Conservation (phyloP, 192 early-diverging fungal genomes). For the Umbelopsis sp. region DNA sequence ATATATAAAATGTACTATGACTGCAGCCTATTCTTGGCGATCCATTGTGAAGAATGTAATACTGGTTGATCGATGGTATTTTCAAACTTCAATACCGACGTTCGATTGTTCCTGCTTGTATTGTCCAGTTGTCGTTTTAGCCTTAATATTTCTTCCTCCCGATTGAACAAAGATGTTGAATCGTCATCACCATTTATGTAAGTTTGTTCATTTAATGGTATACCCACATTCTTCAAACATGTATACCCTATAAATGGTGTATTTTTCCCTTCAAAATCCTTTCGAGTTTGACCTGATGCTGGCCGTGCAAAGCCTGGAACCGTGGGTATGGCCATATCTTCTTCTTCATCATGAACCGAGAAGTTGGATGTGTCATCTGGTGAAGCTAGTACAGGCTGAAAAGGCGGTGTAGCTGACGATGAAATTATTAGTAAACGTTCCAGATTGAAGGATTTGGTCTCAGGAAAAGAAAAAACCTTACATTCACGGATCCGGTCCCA, state of each 20-base stretch:
- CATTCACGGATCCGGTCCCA: conserved; percentile 58
- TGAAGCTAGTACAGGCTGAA: conserved; percentile 83
- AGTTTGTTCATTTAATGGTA: not conserved
- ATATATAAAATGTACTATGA: not conserved
- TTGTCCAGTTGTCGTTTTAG: conserved; percentile 15
- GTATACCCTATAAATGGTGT: conserved; percentile 90
- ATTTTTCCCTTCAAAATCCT: conserved; percentile 75
- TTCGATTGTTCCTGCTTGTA: not conserved
- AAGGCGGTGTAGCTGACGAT: conserved; percentile 68
- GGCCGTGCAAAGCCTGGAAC: conserved; percentile 40
- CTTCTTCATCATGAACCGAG: conserved; percentile 77
- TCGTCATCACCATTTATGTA: not conserved
- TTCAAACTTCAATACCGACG: conserved; percentile 11
- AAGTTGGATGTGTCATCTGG: conserved; percentile 92
- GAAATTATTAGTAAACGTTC: not conserved
- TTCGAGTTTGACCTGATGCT: conserved; percentile 50
- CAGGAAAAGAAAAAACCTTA: conserved; percentile 23
- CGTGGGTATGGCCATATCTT: conserved; percentile 47
- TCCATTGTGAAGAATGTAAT: conserved; percentile 18
- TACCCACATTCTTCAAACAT: conserved; percentile 51
- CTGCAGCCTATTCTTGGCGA: not conserved
- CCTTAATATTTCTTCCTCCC: not conserved
- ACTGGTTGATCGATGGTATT: not conserved
- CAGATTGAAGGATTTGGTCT: not conserved
- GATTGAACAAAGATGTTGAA: not conserved